Evolutionary conservation across 352 stramenopile genomes (phyloP), one percentile per base, ranked within the genome.

Genomic region (Phytophthora sansomeana): DNA sequence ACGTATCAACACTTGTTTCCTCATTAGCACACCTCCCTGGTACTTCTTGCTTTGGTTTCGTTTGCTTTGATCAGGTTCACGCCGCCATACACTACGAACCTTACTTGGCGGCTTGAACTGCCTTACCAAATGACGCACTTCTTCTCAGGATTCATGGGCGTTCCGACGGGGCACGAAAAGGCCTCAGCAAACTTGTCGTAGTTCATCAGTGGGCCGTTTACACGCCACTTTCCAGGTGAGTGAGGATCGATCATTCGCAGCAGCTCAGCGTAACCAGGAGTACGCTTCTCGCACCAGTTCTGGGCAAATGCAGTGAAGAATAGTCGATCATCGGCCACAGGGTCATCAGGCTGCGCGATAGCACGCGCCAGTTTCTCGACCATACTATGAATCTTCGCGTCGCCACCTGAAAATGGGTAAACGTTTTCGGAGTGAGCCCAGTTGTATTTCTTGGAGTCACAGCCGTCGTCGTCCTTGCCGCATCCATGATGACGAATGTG

Each of bases 261-360:
- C 21, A 90, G 55, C 62, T 87, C 78, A 0, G 77, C 72, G 29
- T 78, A 83, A 19, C 54, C 66, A 26, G 77, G 61, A 13, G 74
- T 75, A 13, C 64, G 69, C 64, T 88, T 90, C 54, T 89, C 70
- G 48, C 85, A 93, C 81, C 77, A 91, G 35, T 78, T 73, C 49
- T 89, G 80, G 4, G 81, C 85, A 39, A 90, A 93, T 17, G 85
- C 71, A 19, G 80, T 78, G 61, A 91, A 93, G 60, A 91, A 91
- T 26, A 91, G 63, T 11, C 74, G 77, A 60, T 85, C 75, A 26
- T 88, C 78, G 38, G 69, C 73, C 39, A 61, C 49, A 5, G 48
- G 33, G 39, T 74, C 63, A 6, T 28, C 39, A 26, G 72, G 51
- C 47, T 74, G 63, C 4, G 46, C 72, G 21, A 77, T 36, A 26